Base-by-base conservation (phyloP, 331 rosid genomes). In the Erythrophleum ivorense region DNA sequence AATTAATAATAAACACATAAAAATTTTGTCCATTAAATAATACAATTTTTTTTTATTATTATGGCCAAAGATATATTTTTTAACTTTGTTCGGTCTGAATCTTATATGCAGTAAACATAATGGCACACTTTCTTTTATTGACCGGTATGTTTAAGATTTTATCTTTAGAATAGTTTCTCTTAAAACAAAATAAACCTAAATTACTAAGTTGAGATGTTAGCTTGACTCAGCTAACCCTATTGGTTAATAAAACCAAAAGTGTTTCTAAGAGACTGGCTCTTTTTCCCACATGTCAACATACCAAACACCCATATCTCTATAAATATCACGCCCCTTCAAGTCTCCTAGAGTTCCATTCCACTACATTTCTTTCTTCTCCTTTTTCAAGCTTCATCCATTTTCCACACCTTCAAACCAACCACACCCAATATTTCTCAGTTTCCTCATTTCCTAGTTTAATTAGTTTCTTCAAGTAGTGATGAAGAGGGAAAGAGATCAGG, bases 401-500 rank as follows among this genome's bases (percentile, higher is more conserved):
- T 36, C 40, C 40, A 36, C 40, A 36, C 40, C 40, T 36, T 36
- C 40, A 36, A 36, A 36, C 40, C 40, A 36, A 36, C 40, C 40
- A 36, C 29, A 36, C 40, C 40, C 40, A 36, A 36, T 36, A 36
- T 36, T 36, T 65, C 71, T 15, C 43, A 13, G 29, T 60, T 29
- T 31, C 4, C 45, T 38, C 4, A 65, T 36, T 3, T 7, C 31
- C 5, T 6, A 3, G 1, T 36, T 64, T 45, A 45, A 2, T 10
- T 48, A 2, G 0, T 48, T 48, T 65, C 48, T 65, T 36, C 48
- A 16, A 7, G 7, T 7, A 6, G 9, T 5, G 48, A 65, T 65
- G 71, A 65, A 65, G 71, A 65, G 71, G 18, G 14, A 65, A 65
- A 65, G 71, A 15, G 1, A 52, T 52, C 19, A 52, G 49, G 18